These are phyloP conservation scores for Hibiscus tridactylites DNA, from an alignment of 345 rosid species.

Conservation along the genomic window DNA sequence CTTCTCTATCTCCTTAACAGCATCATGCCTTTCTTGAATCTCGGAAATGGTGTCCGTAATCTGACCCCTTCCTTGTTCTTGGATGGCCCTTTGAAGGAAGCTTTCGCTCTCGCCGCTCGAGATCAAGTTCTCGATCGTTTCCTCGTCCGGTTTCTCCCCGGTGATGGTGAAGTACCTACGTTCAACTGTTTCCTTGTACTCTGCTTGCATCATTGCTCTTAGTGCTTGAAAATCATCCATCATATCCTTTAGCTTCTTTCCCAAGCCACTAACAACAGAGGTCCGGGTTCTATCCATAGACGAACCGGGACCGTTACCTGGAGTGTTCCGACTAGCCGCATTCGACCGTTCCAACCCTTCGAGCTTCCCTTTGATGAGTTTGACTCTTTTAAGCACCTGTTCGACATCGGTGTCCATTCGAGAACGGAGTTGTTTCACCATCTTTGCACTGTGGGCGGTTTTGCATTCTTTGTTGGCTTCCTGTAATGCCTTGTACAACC, in stretches of 20 bases:
- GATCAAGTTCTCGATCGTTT: constrained; percentile 69
- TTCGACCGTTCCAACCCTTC: constrained; percentile 65
- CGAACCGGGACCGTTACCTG: constrained; percentile 79
- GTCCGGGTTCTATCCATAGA: constrained; percentile 75
- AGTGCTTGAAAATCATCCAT: constrained; percentile 71
- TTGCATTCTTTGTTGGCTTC: constrained; percentile 76
- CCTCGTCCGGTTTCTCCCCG: constrained; percentile 62
- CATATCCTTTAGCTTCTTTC: constrained; percentile 62
- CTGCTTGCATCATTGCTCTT: constrained; percentile 44
- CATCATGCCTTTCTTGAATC: constrained; percentile 81
- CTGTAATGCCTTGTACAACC: constrained; percentile 50
- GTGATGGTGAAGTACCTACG: constrained; percentile 78
- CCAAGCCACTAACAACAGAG: constrained; percentile 64
- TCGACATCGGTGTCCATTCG: constrained; percentile 56
- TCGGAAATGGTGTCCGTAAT: constrained; percentile 74
- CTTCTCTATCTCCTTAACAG: constrained; percentile 83
- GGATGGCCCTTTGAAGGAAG: constrained; percentile 74
- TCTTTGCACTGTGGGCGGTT: constrained; percentile 48
- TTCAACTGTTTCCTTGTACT: constrained; percentile 69
- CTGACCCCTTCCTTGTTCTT: constrained; percentile 83
- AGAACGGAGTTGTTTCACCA: constrained; percentile 47
- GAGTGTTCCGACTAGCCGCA: constrained; percentile 40
- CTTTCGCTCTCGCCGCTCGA: constrained; percentile 81
- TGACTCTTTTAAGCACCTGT: constrained; percentile 59
- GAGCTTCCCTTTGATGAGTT: constrained; percentile 57